These are phyloP conservation scores for Pseudocercospora musae DNA, from an alignment of 2,329 filamentous ascomycete genomes.

Conservation along the genomic window DNA sequence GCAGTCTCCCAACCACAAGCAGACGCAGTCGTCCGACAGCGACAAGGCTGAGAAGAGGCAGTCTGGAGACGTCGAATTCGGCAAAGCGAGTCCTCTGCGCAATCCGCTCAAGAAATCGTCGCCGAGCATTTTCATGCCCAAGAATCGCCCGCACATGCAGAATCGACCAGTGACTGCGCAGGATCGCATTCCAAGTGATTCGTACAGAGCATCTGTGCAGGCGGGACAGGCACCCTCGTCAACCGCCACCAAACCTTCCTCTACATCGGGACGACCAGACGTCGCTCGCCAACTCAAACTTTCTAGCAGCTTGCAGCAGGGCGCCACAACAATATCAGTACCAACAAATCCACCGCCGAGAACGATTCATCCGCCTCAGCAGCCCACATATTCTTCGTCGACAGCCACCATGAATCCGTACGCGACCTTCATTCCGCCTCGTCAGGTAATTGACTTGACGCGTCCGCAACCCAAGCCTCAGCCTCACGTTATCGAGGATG, in stretches of 20 bases:
- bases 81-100: conserved; percentile 56
- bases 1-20: conserved; percentile 29
- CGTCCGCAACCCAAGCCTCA: conserved; percentile 5
- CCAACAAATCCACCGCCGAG: conserved; percentile 48
- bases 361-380: conserved; percentile 50
- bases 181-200: conserved; percentile 8
- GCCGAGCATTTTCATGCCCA: conserved; percentile 30
- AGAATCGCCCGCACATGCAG: conserved; percentile 14
- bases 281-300: conserved; percentile 34
- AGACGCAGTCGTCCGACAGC: conserved; percentile 10
- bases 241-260: conserved; percentile 21
- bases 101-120: conserved; percentile 38
- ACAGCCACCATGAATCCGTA: conserved; percentile 15
- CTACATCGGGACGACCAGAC: conserved; percentile 16
- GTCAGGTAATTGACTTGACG: conserved; percentile 50
- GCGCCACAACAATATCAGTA: conserved; percentile 12
- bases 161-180: conserved; percentile 12
- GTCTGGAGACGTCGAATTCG: conserved; percentile 49
- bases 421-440: conserved; percentile 21
- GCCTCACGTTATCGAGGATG: conserved; percentile 23
- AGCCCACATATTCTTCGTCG: conserved; percentile 54
- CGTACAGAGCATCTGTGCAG: conserved; percentile 4
- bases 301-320: conserved; percentile 8
- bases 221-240: neutral
- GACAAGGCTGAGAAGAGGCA: conserved; percentile 17